Evolutionary conservation across 176 grass and related monocot genomes (phyloP).

Genomic region (Juncus effusus): DNA sequence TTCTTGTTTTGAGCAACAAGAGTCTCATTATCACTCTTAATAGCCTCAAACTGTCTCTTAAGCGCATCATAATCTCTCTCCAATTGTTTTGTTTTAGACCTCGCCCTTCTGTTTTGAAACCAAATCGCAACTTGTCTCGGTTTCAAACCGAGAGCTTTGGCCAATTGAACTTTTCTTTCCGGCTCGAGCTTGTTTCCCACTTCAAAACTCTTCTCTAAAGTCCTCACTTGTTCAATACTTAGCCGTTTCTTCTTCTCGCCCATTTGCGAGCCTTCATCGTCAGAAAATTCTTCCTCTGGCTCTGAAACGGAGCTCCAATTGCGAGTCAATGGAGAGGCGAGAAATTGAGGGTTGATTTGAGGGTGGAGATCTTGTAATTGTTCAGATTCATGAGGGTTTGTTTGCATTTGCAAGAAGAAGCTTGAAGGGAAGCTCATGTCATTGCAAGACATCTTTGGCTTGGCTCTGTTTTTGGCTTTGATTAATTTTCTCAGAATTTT

Average conservation of each 20-base stretch:
- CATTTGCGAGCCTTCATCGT: constrained; percentile 20
- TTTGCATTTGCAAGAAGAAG: constrained; percentile 33
- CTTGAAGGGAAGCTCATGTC: constrained; percentile 31
- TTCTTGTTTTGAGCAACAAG: constrained; percentile 31
- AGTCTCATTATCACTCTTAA: constrained; percentile 30
- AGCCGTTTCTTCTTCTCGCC: constrained; percentile 72
- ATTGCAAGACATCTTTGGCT: constrained; percentile 25
- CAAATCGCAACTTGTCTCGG: constrained; percentile 95
- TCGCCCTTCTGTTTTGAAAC: constrained; percentile 95
- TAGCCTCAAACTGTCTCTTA: constrained; percentile 45
- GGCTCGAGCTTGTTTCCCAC: constrained; percentile 75
- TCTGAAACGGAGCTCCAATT: constrained; percentile 29
- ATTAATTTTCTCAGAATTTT: constrained; percentile 22
- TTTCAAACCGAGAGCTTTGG: constrained; percentile 70
- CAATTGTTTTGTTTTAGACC: constrained; percentile 91
- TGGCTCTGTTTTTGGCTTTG: constrained; percentile 5
- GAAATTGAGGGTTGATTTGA: constrained; percentile 16
- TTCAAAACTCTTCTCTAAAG: constrained; percentile 85
- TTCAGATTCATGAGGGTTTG: constrained; percentile 15
- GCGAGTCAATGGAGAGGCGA: constrained; percentile 12
- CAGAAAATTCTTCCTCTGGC: constrained; percentile 25
- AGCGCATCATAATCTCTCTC: constrained; percentile 73
- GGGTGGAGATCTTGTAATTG: constrained; percentile 7
- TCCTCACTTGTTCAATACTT: constrained; percentile 88
- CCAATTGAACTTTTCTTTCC: constrained; percentile 68